Evolutionary conservation across 768 basidiomycete genomes (phyloP).

Genomic region (Psilocybe subaeruginosa): DNA sequence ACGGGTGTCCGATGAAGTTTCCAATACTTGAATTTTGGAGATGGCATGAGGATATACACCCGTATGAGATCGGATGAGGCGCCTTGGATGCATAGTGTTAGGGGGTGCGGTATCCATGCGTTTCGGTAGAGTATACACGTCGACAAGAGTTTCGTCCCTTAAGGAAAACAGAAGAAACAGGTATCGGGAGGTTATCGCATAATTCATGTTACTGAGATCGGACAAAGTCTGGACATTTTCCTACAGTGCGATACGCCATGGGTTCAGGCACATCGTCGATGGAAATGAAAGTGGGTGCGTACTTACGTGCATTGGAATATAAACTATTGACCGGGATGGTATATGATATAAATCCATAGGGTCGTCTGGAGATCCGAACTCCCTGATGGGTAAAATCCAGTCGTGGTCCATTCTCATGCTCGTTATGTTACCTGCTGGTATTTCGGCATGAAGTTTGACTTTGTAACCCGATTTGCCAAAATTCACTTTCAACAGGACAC

Average conservation of each 20-base stretch:
- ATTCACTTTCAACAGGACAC: conserved; percentile 20
- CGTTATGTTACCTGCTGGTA: conserved; percentile 17
- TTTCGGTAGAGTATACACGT: conserved; percentile 22
- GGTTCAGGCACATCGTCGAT: background rate
- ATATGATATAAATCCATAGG: conserved; percentile 27
- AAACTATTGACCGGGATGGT: conserved; percentile 19
- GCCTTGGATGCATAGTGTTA: background rate
- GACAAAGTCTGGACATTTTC: conserved; percentile 16
- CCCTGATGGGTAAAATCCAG: conserved; percentile 26
- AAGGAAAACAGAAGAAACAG: conserved; percentile 22
- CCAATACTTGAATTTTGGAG: conserved; percentile 20
- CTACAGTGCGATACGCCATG: conserved; percentile 6
- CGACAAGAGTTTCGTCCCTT: conserved; percentile 22
- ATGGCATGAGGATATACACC: conserved; percentile 25
- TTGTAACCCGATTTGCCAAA: conserved; percentile 13
- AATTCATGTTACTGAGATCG: conserved; percentile 24
- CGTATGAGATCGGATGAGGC: conserved; percentile 18
- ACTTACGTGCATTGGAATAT: conserved; percentile 26
- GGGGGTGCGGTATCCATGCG: background rate
- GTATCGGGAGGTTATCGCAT: conserved; percentile 19
- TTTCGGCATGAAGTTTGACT: conserved; percentile 18
- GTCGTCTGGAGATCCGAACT: conserved; percentile 20
- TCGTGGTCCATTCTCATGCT: conserved; percentile 22
- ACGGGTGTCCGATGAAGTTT: background rate
- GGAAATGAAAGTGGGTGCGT: background rate